Evolutionary conservation across 164 flowering plant species (phyloP).

Genomic region (Annona squamosa): DNA sequence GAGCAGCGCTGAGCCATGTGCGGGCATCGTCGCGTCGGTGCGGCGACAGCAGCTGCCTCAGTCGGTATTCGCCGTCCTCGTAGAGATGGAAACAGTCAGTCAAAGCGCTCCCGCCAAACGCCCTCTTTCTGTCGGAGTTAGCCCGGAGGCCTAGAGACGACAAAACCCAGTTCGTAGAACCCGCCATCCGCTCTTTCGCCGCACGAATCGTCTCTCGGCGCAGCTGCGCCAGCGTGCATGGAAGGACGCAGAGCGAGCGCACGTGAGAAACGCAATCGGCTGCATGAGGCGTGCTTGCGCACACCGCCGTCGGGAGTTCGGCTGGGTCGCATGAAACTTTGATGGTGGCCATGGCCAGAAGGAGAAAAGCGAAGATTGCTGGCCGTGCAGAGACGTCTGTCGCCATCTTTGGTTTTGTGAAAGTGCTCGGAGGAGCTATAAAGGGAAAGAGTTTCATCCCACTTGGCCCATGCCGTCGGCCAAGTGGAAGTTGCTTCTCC

Average conservation of each 20-base stretch:
- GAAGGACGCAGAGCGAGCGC: neutral
- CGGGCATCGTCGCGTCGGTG: constrained; percentile 30
- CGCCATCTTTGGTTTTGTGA: neutral
- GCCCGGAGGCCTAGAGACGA: neutral
- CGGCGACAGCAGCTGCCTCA: constrained; percentile 12
- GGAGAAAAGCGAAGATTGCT: constrained; percentile 3
- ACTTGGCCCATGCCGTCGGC: neutral
- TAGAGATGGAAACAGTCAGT: constrained; percentile 47
- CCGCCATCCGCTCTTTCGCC: neutral
- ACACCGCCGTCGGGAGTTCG: neutral
- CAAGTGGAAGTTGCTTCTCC: neutral
- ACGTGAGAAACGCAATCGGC: neutral
- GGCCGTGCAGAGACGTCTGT: neutral
- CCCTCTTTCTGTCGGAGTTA: neutral
- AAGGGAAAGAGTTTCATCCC: neutral
- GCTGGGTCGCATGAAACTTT: neutral
- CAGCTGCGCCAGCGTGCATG: neutral
- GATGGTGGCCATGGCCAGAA: neutral
- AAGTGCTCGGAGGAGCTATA: neutral
- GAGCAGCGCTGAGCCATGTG: constrained; percentile 46
- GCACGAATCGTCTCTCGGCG: neutral
- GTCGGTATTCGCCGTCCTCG: constrained; percentile 33
- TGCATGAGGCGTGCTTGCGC: neutral
- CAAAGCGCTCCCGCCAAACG: constrained; percentile 12
- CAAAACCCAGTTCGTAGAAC: neutral